Evolutionary conservation across 1,284 basidiomycete genomes (phyloP), one percentile per base, ranked within the genome.

Genomic region (Malassezia globosa): DNA sequence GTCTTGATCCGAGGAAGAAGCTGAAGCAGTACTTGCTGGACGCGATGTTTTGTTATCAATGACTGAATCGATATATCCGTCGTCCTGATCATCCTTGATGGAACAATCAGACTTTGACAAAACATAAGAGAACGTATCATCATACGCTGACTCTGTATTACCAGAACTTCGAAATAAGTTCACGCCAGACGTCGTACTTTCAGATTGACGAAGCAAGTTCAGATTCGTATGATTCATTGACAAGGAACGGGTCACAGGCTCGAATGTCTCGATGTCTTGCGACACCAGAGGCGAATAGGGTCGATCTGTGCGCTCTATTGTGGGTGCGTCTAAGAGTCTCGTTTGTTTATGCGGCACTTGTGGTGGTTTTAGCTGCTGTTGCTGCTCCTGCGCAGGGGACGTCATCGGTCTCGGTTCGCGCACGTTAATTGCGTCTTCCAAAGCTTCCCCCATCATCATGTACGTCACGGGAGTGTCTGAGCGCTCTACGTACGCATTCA

Each of bases 401-500:
- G n/a, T n/a, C n/a, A n/a, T n/a, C n/a, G n/a, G n/a, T n/a, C n/a
- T n/a, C n/a, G n/a, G n/a, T n/a, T n/a, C n/a, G n/a, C n/a, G n/a
- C n/a, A n/a, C n/a, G n/a, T n/a, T n/a, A n/a, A n/a, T n/a, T n/a
- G n/a, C n/a, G n/a, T n/a, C n/a, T n/a, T n/a, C 46, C 18, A 42
- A 7, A 1, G 46, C 46, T 29, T 48, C 39, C 16, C 46, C 46
- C 14, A 42, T 14, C 22, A 48, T 35, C 13, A 39, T 42, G 1
- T 22, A n/a, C n/a, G n/a, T n/a, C n/a, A n/a, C n/a, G n/a, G n/a
- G n/a, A n/a, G n/a, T n/a, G n/a, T n/a, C n/a, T n/a, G n/a, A n/a
- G n/a, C n/a, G 24, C 13, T 26, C 37, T 23, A 38, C 23, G 36
- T 48, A 48, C 7, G 46, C 29, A 23, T 48, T 25, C 46, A 48